phyloP scores from a whole-genome alignment of 495 filamentous ascomycete genomes.

The Letharia lupina region DNA sequence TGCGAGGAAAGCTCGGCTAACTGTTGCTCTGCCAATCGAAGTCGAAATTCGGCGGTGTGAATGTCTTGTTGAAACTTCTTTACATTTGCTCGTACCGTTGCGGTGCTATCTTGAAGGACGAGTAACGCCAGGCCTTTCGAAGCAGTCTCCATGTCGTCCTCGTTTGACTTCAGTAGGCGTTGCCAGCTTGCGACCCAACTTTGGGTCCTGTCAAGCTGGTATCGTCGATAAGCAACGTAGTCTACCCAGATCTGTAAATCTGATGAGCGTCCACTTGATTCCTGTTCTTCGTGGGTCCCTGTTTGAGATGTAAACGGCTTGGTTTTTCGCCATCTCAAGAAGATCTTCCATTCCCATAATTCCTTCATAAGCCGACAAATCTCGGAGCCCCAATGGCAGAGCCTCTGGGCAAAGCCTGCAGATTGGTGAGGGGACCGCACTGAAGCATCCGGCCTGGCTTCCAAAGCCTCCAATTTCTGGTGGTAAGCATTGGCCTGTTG shows the following conservation, averaged over 20 bases:
- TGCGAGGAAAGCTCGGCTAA: neutral
- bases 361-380: neutral
- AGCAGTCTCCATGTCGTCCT: neutral
- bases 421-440: neutral
- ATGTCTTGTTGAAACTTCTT: neutral
- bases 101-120: neutral
- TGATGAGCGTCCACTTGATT: neutral
- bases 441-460: neutral
- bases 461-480: slow-evolving; percentile 5
- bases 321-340: neutral
- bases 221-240: neutral
- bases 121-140: neutral
- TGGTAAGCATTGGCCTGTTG: neutral
- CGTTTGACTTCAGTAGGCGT: neutral
- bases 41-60: neutral
- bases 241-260: neutral
- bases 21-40: neutral
- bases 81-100: neutral
- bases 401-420: neutral
- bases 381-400: neutral
- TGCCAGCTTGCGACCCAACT: neutral
- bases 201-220: neutral
- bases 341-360: slow-evolving; percentile 8
- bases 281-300: neutral
- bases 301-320: no score